These are phyloP conservation scores for Podosphaera xanthii DNA, from an alignment of 2,329 filamentous ascomycete genomes.

Conservation along the genomic window DNA sequence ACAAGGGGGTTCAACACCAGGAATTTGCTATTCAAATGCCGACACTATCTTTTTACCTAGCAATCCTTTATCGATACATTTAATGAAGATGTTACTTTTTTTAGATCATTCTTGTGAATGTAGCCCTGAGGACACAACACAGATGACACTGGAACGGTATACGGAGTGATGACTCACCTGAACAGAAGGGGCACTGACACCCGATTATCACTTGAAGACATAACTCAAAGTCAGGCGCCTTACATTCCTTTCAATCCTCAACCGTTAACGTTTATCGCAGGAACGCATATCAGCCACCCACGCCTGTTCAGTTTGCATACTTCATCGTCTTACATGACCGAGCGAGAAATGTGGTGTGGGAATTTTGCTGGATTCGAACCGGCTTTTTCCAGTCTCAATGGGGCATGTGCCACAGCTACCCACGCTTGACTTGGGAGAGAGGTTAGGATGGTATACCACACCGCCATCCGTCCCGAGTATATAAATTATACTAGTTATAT, in stretches of 20 bases:
- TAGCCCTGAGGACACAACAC: too few relatives aligned
- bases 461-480: not conserved
- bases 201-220: conserved; percentile 17
- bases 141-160: too few relatives aligned
- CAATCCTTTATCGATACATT: too few relatives aligned
- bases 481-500: too few relatives aligned
- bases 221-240: not conserved
- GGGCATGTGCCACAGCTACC: not conserved
- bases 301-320: not conserved
- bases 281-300: not conserved
- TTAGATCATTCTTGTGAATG: too few relatives aligned
- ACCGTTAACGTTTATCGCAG: not conserved
- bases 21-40: too few relatives aligned
- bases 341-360: too few relatives aligned
- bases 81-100: too few relatives aligned
- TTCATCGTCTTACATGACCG: not conserved
- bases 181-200: too few relatives aligned
- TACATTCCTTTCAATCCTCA: not conserved
- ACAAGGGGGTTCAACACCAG: too few relatives aligned
- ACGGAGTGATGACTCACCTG: too few relatives aligned
- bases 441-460: not conserved
- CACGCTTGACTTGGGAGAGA: not conserved
- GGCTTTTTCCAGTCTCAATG: not conserved
- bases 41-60: too few relatives aligned
- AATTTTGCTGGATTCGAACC: not conserved